Evolutionary conservation across 192 early-diverging fungal genomes (phyloP).

Genomic region (Coemansia sp.): DNA sequence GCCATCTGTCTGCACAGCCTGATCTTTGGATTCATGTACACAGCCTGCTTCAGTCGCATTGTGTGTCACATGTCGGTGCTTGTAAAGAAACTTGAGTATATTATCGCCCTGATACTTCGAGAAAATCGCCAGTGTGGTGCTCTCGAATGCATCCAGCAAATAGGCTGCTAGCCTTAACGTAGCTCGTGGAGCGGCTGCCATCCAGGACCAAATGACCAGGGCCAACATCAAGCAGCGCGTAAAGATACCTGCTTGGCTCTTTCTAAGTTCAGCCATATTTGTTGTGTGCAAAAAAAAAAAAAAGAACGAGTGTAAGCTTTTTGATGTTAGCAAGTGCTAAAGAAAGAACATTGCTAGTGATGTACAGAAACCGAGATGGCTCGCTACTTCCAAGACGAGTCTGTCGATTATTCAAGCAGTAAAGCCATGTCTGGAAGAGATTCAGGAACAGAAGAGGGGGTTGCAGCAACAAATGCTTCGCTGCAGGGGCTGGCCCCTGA

Average conservation of each 20-base stretch:
- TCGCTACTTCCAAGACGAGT: too few relatives aligned
- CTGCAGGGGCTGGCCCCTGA: constrained; percentile 4
- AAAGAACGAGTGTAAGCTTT: background rate
- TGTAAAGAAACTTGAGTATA: constrained; percentile 19
- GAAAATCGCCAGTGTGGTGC: constrained; percentile 18
- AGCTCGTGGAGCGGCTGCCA: constrained; percentile 20
- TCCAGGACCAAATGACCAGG: constrained; percentile 19
- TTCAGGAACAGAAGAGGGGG: too few relatives aligned
- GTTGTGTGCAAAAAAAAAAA: background rate
- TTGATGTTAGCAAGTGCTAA: background rate
- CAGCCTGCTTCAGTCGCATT: background rate
- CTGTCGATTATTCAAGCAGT: background rate
- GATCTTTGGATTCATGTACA: too few relatives aligned
- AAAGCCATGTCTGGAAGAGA: background rate
- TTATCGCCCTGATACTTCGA: constrained; percentile 38
- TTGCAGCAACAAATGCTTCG: background rate
- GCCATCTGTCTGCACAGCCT: too few relatives aligned
- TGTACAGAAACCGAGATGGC: too few relatives aligned
- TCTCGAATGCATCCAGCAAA: constrained; percentile 17
- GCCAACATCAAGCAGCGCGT: background rate
- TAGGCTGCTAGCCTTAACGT: background rate
- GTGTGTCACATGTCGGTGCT: constrained; percentile 11
- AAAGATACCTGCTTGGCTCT: background rate
- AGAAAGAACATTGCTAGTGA: background rate
- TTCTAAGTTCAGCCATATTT: background rate